phyloP scores from a whole-genome alignment of 352 stramenopile genomes.

The Lagenidium giganteum region DNA sequence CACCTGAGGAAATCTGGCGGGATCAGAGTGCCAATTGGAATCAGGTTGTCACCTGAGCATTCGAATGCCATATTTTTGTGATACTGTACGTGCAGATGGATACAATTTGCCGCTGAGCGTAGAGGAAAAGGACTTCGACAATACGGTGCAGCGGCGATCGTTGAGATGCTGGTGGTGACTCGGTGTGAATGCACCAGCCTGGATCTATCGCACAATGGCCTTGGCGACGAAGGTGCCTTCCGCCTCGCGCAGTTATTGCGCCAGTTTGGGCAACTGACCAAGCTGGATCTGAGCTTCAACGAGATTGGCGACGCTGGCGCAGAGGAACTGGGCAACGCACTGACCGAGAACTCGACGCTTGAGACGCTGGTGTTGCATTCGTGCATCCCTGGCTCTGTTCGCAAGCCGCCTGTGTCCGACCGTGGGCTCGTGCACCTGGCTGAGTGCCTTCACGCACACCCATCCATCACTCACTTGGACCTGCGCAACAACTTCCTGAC shows the following conservation, averaged over 20 bases:
- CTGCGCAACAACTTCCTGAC: conserved; percentile 44
- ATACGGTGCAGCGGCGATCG: conserved; percentile 41
- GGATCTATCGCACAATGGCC: conserved; percentile 43
- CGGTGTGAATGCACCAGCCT: conserved; percentile 33
- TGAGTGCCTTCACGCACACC: conserved; percentile 28
- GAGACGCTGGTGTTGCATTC: conserved; percentile 41
- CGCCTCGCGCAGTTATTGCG: conserved; percentile 35
- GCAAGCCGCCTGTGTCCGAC: conserved; percentile 35
- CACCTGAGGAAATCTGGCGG: too few species aligned
- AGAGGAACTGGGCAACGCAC: conserved; percentile 28
- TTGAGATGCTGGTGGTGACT: conserved; percentile 25
- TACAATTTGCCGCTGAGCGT: background rate
- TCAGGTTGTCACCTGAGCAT: too few species aligned
- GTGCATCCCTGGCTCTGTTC: conserved; percentile 24
- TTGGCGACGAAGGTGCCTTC: conserved; percentile 52
- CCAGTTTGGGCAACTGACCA: conserved; percentile 24
- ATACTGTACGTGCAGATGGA: too few species aligned
- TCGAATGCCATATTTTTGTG: too few species aligned
- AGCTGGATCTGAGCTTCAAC: conserved; percentile 71
- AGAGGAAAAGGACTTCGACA: conserved; percentile 36
- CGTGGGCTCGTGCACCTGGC: conserved; percentile 29
- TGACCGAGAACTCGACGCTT: conserved; percentile 40
- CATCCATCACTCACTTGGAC: conserved; percentile 32
- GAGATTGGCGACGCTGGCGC: conserved; percentile 56
- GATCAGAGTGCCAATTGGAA: too few species aligned